Evolutionary conservation across 1,284 basidiomycete genomes (phyloP).

Genomic region (Irpex sp.): DNA sequence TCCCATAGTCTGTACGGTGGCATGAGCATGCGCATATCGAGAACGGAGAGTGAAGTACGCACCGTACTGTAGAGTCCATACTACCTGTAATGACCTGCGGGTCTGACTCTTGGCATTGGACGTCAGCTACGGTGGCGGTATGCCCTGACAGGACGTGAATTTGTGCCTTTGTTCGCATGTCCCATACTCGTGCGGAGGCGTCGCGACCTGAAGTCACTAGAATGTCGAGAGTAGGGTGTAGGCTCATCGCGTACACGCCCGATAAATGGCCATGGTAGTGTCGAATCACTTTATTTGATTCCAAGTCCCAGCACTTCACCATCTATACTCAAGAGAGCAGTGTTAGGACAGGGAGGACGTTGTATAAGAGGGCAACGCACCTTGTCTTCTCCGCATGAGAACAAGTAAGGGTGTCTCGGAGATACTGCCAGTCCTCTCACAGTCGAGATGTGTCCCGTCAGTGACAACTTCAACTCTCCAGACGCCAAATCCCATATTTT

Average conservation of each 20-base stretch:
- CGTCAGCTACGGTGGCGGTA: conserved; percentile 91
- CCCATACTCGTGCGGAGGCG: conserved; percentile 96
- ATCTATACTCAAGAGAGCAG: conserved; percentile 50
- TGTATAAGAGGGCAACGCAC: conserved; percentile 35
- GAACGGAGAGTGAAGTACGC: conserved; percentile 22
- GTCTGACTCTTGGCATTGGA: conserved; percentile 94
- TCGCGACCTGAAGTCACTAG: conserved; percentile 95
- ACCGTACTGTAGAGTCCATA: conserved; percentile 97
- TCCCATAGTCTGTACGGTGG: conserved; percentile 79
- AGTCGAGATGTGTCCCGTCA: conserved; percentile 98
- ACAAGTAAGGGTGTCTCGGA: conserved; percentile 92
- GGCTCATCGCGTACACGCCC: conserved; percentile 86
- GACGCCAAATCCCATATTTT: conserved; percentile 99
- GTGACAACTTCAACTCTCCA: conserved; percentile 90
- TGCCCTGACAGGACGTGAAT: conserved; percentile 94
- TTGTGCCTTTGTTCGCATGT: conserved; percentile 97
- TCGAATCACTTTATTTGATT: conserved; percentile 97
- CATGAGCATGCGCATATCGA: conserved; percentile 2
- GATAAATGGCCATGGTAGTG: conserved; percentile 98
- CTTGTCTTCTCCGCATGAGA: conserved; percentile 98
- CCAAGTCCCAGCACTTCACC: conserved; percentile 99
- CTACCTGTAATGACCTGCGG: conserved; percentile 97
- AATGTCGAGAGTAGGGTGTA: conserved; percentile 95
- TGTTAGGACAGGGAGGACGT: neutral
- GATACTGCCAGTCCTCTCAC: conserved; percentile 94